Percentiles rank a stretch among this genome's conserved stretches.
These are phyloP conservation scores for Plasmodium cynomolgi DNA, from an alignment of 169 alveolate species.

Conservation along the genomic window DNA sequence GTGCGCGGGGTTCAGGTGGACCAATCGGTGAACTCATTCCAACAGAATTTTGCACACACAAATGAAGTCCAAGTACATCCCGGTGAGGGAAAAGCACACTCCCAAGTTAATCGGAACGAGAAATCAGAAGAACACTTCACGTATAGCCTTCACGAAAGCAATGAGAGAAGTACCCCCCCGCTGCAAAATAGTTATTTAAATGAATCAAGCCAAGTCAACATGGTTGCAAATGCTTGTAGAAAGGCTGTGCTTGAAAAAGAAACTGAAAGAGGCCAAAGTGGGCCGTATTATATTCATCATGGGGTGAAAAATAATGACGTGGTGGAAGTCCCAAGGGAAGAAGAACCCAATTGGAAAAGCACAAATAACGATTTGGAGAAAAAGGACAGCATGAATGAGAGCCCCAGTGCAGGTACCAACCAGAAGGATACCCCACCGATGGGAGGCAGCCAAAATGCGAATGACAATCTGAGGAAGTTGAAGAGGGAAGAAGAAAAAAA, in stretches of 20 bases:
- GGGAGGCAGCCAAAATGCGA: not conserved
- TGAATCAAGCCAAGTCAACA: not conserved
- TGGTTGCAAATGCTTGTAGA: not conserved
- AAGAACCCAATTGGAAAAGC: not conserved
- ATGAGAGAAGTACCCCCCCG: not conserved
- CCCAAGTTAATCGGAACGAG: not conserved
- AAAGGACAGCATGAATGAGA: not conserved
- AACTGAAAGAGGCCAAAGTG: not conserved
- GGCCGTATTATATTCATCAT: not conserved
- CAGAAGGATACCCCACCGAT: not conserved
- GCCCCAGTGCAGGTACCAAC: constrained; percentile 1
- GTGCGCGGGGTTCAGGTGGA: not conserved
- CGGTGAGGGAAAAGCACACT: not conserved
- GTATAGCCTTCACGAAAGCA: not conserved
- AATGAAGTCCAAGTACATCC: not conserved
- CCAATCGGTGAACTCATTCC: not conserved
- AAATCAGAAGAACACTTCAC: constrained; percentile 45
- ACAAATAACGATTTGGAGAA: not conserved
- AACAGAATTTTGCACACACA: not conserved
- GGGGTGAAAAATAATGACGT: not conserved
- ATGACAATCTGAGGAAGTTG: constrained; percentile 29
- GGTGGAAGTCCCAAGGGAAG: not conserved
- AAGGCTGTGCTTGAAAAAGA: not conserved
- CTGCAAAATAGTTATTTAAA: not conserved
- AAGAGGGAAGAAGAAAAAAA: constrained; percentile 74